Evolutionary conservation across 768 basidiomycete species (phyloP), one percentile per base, ranked within the genome.

Genomic region (Leccinum boreale): DNA sequence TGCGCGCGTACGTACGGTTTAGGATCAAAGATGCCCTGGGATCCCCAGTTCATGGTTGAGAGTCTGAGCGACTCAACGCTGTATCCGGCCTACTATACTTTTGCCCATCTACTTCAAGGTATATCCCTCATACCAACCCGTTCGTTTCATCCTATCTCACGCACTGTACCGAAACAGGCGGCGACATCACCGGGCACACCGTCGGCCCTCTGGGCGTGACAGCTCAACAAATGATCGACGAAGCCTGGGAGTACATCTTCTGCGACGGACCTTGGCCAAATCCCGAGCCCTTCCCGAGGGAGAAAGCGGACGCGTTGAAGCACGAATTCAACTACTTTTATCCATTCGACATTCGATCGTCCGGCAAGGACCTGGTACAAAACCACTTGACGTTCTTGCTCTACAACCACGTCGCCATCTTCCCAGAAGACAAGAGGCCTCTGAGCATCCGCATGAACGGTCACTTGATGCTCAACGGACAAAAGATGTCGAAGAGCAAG

Each of bases 401-500:
- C 62, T 99, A 99, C 79, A 89, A 88, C 69, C 97, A 99, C 73
- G 87, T 89, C n/a, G 95, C 97, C 5, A 73, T 98, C 45, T 98
- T 98, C 83, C 75, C 81, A 24, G 81, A 86, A 64, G 84, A 91
- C 68, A 90, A 91, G 72, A 94, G 91, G 91, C 96, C 97, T 0
- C 67, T 84, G 66, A 86, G 91, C 69, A 92, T 99, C 80, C 89
- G 97, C 24, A 87, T 91, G 48, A 99, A 99, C 68, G 97, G 97
- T 0, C 96, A 98, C 70, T 73, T 99, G 78, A 87, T 94, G 87
- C 73, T 99, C 72, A 98, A 99, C 73, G 95, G 96, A 19, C 89
- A 94, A 80, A 99, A 98, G 80, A 99, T 99, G 97, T 88, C 86
- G 42, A 99, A 98, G 82, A 91, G 89, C 72, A 94, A 89, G 47